Evolutionary conservation across 805 yeast species (phyloP).

Genomic region (Nakazawaea ambrosiae): DNA sequence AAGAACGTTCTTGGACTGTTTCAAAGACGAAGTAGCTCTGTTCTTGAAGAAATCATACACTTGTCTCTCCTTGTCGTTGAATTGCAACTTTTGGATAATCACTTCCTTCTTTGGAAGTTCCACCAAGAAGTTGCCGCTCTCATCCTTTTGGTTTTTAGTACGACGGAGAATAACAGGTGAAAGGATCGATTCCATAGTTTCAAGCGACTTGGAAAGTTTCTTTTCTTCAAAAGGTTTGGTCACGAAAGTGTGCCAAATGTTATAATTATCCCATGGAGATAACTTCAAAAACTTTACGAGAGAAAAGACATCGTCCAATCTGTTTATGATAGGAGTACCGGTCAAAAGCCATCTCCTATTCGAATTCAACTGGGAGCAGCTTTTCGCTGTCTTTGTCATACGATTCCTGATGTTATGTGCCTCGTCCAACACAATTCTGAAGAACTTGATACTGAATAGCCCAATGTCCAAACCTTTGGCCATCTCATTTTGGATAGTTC

Average conservation of each 20-base stretch:
- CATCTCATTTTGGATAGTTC: slow-evolving; percentile 77
- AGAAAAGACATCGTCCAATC: slow-evolving; percentile 81
- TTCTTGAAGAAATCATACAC: slow-evolving; percentile 65
- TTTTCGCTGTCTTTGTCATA: slow-evolving; percentile 69
- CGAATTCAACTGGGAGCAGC: slow-evolving; percentile 61
- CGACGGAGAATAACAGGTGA: slow-evolving; percentile 80
- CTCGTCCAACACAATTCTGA: slow-evolving; percentile 78
- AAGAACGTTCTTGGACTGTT: slow-evolving; percentile 58
- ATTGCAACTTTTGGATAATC: slow-evolving; percentile 55
- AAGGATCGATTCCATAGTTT: slow-evolving; percentile 75
- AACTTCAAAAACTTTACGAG: slow-evolving; percentile 64
- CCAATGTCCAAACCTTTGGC: slow-evolving; percentile 38
- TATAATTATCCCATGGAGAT: slow-evolving; percentile 86
- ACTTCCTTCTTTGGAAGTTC: slow-evolving; percentile 73
- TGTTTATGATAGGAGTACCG: slow-evolving; percentile 88
- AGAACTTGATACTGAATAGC: slow-evolving; percentile 63
- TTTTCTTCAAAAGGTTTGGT: slow-evolving; percentile 77
- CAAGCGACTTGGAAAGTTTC: slow-evolving; percentile 64
- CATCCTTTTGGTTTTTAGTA: slow-evolving; percentile 77
- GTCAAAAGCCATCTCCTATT: slow-evolving; percentile 78
- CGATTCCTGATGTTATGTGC: slow-evolving; percentile 86
- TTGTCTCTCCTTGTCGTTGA: slow-evolving; percentile 57
- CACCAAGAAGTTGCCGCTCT: slow-evolving; percentile 67
- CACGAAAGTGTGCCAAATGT: slow-evolving; percentile 83
- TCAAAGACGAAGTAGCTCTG: slow-evolving; percentile 57